These are phyloP conservation scores for Flaveria robusta DNA, from an alignment of 129 eudicot genomes.

Conservation along the genomic window DNA sequence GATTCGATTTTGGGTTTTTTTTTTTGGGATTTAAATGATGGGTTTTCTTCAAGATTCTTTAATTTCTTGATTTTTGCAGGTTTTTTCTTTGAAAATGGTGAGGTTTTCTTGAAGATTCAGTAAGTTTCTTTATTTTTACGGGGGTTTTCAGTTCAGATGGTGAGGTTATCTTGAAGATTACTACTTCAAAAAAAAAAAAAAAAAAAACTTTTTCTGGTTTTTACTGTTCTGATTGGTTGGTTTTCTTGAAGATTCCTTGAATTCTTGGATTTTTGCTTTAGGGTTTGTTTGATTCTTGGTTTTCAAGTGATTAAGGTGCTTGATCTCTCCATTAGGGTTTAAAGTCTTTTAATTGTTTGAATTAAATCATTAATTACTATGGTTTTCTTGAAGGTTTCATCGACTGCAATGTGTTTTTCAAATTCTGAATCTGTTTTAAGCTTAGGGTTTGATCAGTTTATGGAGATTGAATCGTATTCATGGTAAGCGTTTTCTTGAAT, in stretches of 20 bases:
- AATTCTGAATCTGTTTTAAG: no score
- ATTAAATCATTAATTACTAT: neutral
- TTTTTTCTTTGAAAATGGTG: no score
- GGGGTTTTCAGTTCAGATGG: no score
- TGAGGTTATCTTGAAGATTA: conserved; percentile 9
- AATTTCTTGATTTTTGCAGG: no score
- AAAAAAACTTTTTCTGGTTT: neutral
- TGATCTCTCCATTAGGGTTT: neutral
- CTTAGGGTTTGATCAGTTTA: neutral
- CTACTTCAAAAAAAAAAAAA: neutral
- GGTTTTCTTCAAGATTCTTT: conserved; percentile 28
- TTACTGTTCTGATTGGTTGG: conserved; percentile 24
- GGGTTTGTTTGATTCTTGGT: conserved; percentile 24
- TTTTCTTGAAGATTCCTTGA: conserved; percentile 25
- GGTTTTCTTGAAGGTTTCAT: neutral
- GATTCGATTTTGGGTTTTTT: neutral
- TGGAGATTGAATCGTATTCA: conserved; percentile 29
- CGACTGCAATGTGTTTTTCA: neutral
- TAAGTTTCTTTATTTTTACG: no score
- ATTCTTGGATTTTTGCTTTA: conserved; percentile 21
- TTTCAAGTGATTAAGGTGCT: conserved; percentile 10
- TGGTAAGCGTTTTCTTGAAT: conserved; percentile 41
- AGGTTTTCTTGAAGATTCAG: no score
- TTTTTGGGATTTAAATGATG: conserved; percentile 10
- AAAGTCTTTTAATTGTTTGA: neutral